Conservation (phyloP, 192 early-diverging fungal genomes). For the Tieghemiomyces parasiticus region DNA sequence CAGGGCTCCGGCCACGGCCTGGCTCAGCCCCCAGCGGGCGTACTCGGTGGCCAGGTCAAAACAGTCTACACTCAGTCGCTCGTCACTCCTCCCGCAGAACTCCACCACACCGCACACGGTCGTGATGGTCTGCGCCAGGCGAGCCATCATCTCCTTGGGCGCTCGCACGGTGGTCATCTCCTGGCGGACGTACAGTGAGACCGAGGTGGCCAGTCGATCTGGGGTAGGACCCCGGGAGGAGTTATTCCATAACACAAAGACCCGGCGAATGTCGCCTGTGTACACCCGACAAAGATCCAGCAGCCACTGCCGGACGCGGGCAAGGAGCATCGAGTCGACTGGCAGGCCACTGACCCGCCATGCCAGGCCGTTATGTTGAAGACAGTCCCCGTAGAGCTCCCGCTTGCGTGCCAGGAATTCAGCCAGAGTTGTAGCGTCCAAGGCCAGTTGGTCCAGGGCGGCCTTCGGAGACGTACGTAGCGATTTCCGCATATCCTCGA, state of each 20-base stretch:
- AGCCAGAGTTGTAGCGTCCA: background rate
- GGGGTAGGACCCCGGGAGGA: background rate
- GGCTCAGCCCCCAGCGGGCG: background rate
- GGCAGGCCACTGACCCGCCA: background rate
- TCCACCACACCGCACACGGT: background rate
- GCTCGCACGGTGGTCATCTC: too few relatives aligned
- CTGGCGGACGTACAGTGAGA: too few relatives aligned
- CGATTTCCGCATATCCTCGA: background rate
- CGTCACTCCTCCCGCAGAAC: background rate
- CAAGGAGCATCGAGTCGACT: background rate
- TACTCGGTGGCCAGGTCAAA: conserved; percentile 2
- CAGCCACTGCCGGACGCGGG: background rate
- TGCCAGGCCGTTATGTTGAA: conserved; percentile 1
- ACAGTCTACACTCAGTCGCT: background rate
- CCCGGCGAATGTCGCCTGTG: background rate
- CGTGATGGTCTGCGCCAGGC: background rate
- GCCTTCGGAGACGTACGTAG: background rate
- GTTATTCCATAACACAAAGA: conserved; percentile 1
- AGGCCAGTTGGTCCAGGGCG: background rate
- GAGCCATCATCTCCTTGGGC: background rate
- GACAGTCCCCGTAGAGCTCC: background rate
- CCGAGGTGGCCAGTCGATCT: background rate
- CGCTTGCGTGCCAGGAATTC: conserved; percentile 1
- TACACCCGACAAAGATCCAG: background rate
- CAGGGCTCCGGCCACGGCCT: background rate